phyloP scores from a whole-genome alignment of 345 rosid species.

The Viola odorata region DNA sequence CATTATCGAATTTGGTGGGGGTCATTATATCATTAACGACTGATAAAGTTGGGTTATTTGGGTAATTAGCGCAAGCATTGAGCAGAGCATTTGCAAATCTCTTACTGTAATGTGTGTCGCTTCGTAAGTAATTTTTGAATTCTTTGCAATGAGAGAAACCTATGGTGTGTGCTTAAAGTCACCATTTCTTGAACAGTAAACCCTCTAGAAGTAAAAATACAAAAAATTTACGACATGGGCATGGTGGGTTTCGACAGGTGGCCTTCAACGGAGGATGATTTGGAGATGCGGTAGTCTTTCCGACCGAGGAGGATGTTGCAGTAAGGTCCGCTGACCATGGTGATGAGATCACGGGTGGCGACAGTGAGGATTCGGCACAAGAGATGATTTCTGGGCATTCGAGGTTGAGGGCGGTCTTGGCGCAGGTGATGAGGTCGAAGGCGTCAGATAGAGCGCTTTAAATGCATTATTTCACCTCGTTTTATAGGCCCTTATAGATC shows the following conservation, averaged over 20 bases:
- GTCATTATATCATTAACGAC: neutral
- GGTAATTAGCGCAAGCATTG: neutral
- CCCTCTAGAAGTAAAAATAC: constrained; percentile 17
- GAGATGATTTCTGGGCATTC: too few relatives aligned
- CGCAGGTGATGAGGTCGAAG: too few relatives aligned
- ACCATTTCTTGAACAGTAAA: constrained; percentile 14
- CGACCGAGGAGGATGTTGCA: constrained; percentile 9
- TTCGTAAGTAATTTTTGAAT: neutral
- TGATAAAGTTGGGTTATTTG: neutral
- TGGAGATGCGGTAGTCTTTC: constrained; percentile 14
- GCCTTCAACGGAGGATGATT: constrained; percentile 5
- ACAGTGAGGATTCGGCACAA: too few relatives aligned
- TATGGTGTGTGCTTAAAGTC: constrained; percentile 2
- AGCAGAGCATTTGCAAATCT: neutral
- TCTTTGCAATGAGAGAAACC: neutral
- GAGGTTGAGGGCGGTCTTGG: too few relatives aligned
- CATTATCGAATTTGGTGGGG: neutral
- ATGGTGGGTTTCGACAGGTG: constrained; percentile 5
- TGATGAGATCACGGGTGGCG: too few relatives aligned
- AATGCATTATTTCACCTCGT: too few relatives aligned
- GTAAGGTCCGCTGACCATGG: constrained; percentile 9
- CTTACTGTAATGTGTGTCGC: neutral
- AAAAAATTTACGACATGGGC: constrained; percentile 4
- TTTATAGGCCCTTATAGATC: too few relatives aligned
- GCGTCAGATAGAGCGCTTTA: too few relatives aligned